Evolutionary conservation across 1,139 yeast genomes (phyloP), one percentile per base, ranked within the genome.

Genomic region (Sugiyamaella castrensis): DNA sequence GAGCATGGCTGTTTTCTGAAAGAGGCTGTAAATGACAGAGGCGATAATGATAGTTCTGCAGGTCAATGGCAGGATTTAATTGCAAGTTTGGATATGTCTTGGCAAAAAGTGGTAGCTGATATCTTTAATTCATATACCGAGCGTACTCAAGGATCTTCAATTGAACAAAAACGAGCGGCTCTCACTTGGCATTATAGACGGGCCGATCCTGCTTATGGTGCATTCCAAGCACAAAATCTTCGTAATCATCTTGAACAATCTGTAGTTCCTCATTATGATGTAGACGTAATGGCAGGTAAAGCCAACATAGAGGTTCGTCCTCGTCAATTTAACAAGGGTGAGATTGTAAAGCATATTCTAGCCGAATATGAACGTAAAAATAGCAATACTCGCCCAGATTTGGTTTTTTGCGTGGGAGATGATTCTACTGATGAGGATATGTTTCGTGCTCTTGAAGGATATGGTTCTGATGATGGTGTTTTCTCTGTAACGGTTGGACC

Each of bases 281-380:
- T 92, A 43, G 98, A 92, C 65, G 94, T 94, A n/a, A 91, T 94
- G 97, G 77, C 87, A 29, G 95, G 96, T 42, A 94, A 94, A 70
- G 98, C 98, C 42, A 94, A 94, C 64, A 79, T 94, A 47, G 99
- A 94, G 69, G 98, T 94, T 13, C 77, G 98, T 56, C 99, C 99
- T 8, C 80, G 81, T 52, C 86, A 88, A 65, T 88, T 92, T 51
- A 94, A 94, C 71, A 94, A 94, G 68, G 99, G 99, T 49, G 98
- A 91, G 68, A 94, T 94, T 62, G 98, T 87, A 40, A 85, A 81
- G 65, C 72, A 89, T 53, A 74, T 92, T 50, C 86, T 88, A 40
- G 46, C 52, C 4, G 62, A 59, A 27, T 54, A 63, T 43, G 24
- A 19, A 19, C 24, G 24, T 5, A 64, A 64, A n/a, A 66, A 67